Base-by-base conservation (phyloP, 225 moss, liverwort and hornwort genomes). In the Ulota crispa region DNA sequence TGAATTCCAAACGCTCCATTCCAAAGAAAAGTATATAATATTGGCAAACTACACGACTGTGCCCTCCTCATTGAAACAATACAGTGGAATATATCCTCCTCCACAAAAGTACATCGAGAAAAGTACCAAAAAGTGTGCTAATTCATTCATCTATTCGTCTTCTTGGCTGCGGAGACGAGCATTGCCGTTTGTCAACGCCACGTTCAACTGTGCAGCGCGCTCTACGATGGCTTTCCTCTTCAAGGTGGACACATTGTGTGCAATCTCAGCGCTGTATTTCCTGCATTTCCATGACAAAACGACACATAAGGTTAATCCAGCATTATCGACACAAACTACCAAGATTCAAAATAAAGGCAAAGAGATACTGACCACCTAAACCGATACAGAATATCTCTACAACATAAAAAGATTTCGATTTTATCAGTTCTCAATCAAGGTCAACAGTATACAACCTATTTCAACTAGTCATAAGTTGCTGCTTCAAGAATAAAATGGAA, bases 81-180 rank as follows among this genome's bases (percentile, higher is more conserved):
- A 18, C 7, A 64, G 16, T 59, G 54, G 31, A 42, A 73, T 28
- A 54, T 20, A 53, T 73, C 78, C 82, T 64, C 70, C 73, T 54
- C 39, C 24, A 53, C 45, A 28, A 14, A 63, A 20, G 3, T 70
- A 82, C 83, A 86, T 3, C 19, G 66, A 64, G 7, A 45, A 70
- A 67, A 26, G 8, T 75, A 30, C 34, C 65, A 24, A 50, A 62
- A 13, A 23, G 27, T 41, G 16, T 8, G 39, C 74, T 71, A 56
- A n/a, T 36, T 66, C 77, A 8, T 30, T 68, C 2, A 60, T 86
- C 93, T 95, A 96, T 82, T 95, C 95, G 80, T 95, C 95, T 83
- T 95, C 95, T 87, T 94, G 95, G 85, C 95, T 96, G 77, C 95
- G 91, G 23, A 96, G 94, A 72, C 96, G 93, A 26, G 95, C 95